Conservation (phyloP, 1,284 basidiomycete genomes). For the Boletus holoroseus region DNA sequence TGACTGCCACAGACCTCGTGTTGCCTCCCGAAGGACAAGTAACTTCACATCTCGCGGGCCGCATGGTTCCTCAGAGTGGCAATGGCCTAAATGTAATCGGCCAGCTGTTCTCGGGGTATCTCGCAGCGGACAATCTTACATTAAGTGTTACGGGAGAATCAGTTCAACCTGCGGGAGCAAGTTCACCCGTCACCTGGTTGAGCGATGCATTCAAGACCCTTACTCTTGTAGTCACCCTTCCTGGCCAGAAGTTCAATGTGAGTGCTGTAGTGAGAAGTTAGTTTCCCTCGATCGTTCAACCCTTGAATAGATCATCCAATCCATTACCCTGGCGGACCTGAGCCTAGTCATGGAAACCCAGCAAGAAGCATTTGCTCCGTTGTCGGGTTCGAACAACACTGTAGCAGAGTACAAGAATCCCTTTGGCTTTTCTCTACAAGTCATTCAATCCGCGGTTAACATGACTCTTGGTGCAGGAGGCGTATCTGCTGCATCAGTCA, state of each 20-base stretch:
- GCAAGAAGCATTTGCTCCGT: constrained; percentile 53
- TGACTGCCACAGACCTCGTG: constrained; percentile 47
- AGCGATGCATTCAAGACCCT: constrained; percentile 67
- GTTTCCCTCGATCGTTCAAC: not conserved
- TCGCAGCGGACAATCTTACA: constrained; percentile 63
- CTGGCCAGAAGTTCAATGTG: constrained; percentile 57
- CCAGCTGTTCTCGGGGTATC: constrained; percentile 60
- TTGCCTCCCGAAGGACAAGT: constrained; percentile 50
- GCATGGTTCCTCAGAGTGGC: constrained; percentile 58
- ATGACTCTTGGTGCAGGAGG: constrained; percentile 50
- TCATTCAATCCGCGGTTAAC: constrained; percentile 51
- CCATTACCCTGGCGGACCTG: constrained; percentile 60
- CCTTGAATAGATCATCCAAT: constrained; percentile 54
- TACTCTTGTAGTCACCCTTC: constrained; percentile 56
- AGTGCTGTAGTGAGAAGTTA: constrained; percentile 9
- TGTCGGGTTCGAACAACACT: constrained; percentile 56
- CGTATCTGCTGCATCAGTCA: constrained; percentile 51
- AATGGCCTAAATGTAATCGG: constrained; percentile 53
- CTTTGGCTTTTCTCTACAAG: constrained; percentile 71
- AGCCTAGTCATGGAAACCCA: constrained; percentile 48
- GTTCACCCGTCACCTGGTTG: constrained; percentile 57
- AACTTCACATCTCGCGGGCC: constrained; percentile 52
- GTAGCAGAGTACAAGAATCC: constrained; percentile 70
- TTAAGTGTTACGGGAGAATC: constrained; percentile 56
- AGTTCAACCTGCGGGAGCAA: constrained; percentile 55